These are phyloP conservation scores for Mortierella sp. DNA, from an alignment of 371 early-diverging fungal species.

Conservation along the genomic window DNA sequence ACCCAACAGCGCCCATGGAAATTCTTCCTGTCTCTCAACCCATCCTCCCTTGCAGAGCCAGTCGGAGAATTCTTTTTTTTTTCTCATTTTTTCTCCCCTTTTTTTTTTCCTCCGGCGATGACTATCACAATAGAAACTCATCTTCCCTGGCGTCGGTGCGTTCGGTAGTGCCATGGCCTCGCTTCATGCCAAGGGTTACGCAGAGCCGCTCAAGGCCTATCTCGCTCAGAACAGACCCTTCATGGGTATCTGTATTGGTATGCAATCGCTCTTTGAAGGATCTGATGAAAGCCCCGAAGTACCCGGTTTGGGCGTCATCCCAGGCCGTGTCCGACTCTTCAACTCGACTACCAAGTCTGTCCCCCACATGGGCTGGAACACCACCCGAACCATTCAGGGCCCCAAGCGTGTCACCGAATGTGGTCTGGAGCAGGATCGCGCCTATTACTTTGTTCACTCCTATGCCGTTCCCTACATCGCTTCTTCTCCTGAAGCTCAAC, in stretches of 20 bases:
- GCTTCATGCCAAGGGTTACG: conserved; percentile 78
- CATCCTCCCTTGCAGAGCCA: not conserved
- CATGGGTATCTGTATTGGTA: conserved; percentile 98
- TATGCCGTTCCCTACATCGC: conserved; percentile 81
- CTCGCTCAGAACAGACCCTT: conserved; percentile 88
- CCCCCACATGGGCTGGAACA: conserved; percentile 99
- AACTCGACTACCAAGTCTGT: conserved; percentile 79
- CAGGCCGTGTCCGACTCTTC: conserved; percentile 78
- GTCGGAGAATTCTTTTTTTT: conserved; percentile 28
- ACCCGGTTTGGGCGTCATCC: conserved; percentile 89
- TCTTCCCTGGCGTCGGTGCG: conserved; percentile 98
- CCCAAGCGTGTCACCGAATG: conserved; percentile 31
- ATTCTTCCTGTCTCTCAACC: not conserved
- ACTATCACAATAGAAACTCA: conserved; percentile 77
- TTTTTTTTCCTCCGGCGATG: not conserved
- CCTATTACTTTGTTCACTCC: conserved; percentile 98
- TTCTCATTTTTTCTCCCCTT: not conserved
- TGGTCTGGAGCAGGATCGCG: conserved; percentile 59
- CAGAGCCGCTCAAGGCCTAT: conserved; percentile 84
- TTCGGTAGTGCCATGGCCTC: conserved; percentile 93
- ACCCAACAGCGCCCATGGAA: no score
- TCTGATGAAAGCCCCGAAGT: conserved; percentile 88
- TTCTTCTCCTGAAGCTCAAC: conserved; percentile 56
- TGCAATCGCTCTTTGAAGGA: conserved; percentile 94
- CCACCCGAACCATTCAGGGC: conserved; percentile 55